Evolutionary conservation across 164 flowering plant genomes (phyloP), one percentile per base, ranked within the genome.

Genomic region (Tetrastigma voinierianum): DNA sequence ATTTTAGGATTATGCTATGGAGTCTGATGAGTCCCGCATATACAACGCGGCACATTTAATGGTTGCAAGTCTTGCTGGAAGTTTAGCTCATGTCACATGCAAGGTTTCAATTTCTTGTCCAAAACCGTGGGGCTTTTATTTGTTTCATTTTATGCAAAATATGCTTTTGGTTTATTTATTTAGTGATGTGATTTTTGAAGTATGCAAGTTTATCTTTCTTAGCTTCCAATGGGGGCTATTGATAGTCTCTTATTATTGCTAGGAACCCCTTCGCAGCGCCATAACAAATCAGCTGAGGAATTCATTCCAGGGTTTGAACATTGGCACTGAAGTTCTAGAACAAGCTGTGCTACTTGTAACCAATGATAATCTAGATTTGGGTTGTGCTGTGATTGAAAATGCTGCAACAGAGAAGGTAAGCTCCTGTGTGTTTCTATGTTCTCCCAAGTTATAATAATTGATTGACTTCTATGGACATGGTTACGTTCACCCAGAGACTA

Each of bases 71-170:
- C 77, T 96, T 64, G 91, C 99, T 20, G 99, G 99, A 78, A 89
- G 99, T 73, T 69, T 96, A 53, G 99, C 99, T 71, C 99, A 96
- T 85, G 99, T 93, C 18, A 96, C 99, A 44, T 96, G 99, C 99
- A 96, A 96, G 97, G 99, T 96, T 53, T 51, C 57, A 25, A 13
- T 25, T 13, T 45, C 46, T 43, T 16, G 6, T 16, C 15, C 15
- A 1, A 18, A 58, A 24, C 10, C 57, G 17, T 24, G 19, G 7
- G 6, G 53, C 40, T 25, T 25, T 25, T 25, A 25, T 25, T 25
- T 25, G 40, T 25, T 25, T 25, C 40, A 2, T 7, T 43, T 58
- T 10, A 24, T 21, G 4, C 23, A 24, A 4, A 20, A 11, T 25
- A 25, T 25, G 40, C 6, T 25, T 25, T 25, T 25, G 40, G 6